Conservation (phyloP, 2,329 filamentous ascomycete species). For the Claviceps monticola region DNA sequence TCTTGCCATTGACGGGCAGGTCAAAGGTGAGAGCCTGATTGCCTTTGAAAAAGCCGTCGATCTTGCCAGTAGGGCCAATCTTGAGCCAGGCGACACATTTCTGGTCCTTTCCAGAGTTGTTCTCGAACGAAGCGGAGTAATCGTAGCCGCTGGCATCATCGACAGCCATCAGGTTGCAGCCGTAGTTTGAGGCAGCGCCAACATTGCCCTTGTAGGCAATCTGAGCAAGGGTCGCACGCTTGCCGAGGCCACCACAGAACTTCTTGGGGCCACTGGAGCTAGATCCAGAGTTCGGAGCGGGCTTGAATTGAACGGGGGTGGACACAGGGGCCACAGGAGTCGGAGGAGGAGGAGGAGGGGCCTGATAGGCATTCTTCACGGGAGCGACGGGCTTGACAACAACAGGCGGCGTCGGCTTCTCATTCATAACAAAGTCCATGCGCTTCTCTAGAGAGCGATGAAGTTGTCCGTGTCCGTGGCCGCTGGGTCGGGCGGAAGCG, state of each 20-base stretch:
- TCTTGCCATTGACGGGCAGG: constrained; percentile 22
- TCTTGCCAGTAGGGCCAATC: constrained; percentile 29
- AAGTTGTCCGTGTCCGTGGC: constrained; percentile 21
- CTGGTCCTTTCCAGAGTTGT: constrained; percentile 20
- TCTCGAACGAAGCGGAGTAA: constrained; percentile 28
- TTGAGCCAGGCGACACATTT: constrained; percentile 37
- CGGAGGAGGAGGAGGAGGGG: neutral
- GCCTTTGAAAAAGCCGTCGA: constrained; percentile 36
- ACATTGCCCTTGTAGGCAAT: constrained; percentile 35
- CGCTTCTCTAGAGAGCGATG: constrained; percentile 19
- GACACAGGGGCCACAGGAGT: neutral
- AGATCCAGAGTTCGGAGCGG: constrained; percentile 8
- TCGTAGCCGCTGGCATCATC: constrained; percentile 25
- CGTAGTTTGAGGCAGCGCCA: constrained; percentile 26
- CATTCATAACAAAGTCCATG: constrained; percentile 21
- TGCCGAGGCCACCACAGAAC: constrained; percentile 24
- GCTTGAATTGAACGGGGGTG: neutral
- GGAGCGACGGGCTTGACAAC: constrained; percentile 7
- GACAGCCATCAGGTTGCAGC: constrained; percentile 39
- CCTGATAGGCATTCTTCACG: neutral
- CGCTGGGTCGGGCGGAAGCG: constrained; percentile 27
- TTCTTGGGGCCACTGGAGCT: constrained; percentile 10
- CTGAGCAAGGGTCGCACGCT: constrained; percentile 32
- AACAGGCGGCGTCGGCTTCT: constrained; percentile 15
- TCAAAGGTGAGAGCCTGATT: constrained; percentile 27